Base-by-base conservation (phyloP, 495 filamentous ascomycete genomes). In the Letharia columbiana region DNA sequence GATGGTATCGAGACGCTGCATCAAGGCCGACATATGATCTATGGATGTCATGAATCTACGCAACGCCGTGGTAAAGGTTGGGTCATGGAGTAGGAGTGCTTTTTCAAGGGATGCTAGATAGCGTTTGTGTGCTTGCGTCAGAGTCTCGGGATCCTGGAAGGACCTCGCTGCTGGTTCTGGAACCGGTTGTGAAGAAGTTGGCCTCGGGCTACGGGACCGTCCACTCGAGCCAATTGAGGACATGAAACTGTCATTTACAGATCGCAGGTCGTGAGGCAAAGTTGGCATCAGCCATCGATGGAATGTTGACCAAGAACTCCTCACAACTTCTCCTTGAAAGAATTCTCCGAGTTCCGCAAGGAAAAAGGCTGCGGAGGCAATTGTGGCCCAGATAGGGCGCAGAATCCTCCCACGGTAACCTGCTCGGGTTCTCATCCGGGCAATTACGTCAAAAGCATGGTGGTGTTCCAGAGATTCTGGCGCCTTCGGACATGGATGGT, bases 261-360 rank as follows among this genome's bases (percentile, higher is more conserved):
- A 45, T 47, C 40, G 52, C 17, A 65, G 13, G 7, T 57, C 50
- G 40, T 40, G 20, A 35, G 17, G 23, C 40, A 57, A 35, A n/a
- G n/a, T 39, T 15, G 61, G 67, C 17, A 79, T 67, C 81, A 89
- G 73, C 89, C 90, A 79, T 75, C 79, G 71, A 20, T 78, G 77
- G 58, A 88, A 84, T 65, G 83, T 78, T 56, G 82, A 78, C 81
- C 89, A 96, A 1, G 90, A 88, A 12, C 86, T 86, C 62, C 87
- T 83, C 23, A 96, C 85, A 2, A 97, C 88, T 73, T 97, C 91
- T 4, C 89, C 91, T 72, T 96, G 92, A 67, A 97, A 87, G 68
- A 94, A 97, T 17, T 83, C 85, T 64, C 91, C 88, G 17, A 89
- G 84, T 68, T 96, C 92, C 1, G 89, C 89, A 5, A 98, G 79